A percentile compares a stretch with the other conserved stretches of the same genome.
Evolutionary conservation across 441 rosid genomes (phyloP).

Genomic region (Gossypium gossypioides): DNA sequence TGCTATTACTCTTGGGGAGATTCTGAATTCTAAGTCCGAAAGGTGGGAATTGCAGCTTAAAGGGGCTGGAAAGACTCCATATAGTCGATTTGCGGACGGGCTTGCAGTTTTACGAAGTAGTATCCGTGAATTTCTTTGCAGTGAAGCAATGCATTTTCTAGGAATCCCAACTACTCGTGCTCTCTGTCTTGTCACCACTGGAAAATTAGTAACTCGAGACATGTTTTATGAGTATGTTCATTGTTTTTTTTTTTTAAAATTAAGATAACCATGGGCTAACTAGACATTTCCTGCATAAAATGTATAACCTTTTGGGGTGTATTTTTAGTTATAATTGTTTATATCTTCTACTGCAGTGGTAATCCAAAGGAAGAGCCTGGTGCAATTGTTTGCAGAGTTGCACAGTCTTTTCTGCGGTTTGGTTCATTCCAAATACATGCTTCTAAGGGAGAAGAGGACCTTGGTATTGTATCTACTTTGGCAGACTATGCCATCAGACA

Average conservation of each 20-base stretch:
- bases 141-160: constrained; percentile 79
- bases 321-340: constrained; percentile 10
- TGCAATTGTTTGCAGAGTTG: constrained; percentile 88
- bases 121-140: constrained; percentile 85
- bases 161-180: constrained; percentile 96
- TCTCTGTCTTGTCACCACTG: constrained; percentile 81
- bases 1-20: constrained; percentile 72
- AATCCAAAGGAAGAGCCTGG: constrained; percentile 95
- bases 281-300: not conserved
- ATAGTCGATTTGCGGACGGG: constrained; percentile 95
- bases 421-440: constrained; percentile 91
- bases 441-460: constrained; percentile 81
- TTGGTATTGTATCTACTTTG: constrained; percentile 55
- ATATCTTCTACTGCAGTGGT: constrained; percentile 45
- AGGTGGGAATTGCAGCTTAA: constrained; percentile 98
- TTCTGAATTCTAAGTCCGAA: constrained; percentile 64
- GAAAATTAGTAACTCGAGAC: constrained; percentile 83
- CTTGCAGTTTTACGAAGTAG: constrained; percentile 94
- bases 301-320: not conserved
- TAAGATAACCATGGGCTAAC: not conserved
- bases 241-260: not conserved
- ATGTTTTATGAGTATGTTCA: constrained; percentile 90
- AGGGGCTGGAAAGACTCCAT: constrained; percentile 93
- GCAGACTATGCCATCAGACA: constrained; percentile 85
- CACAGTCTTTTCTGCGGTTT: constrained; percentile 76